Base-by-base conservation (phyloP, 352 stramenopile species). In the Pythium chondricola region DNA sequence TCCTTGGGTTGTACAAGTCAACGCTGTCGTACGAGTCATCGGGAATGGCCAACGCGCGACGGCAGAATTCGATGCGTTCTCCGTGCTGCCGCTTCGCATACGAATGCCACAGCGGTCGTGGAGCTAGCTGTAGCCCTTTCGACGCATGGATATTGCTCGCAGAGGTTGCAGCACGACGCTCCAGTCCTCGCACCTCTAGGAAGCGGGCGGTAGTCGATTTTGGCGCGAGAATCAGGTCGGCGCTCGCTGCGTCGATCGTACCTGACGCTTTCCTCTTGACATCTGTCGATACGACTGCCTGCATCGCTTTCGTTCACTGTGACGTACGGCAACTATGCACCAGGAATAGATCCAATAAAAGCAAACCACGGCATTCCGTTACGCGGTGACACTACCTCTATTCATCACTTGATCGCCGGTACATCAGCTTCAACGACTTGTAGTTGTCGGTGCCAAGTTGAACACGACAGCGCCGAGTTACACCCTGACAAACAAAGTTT, bases 1-100 rank as follows among this genome's bases (percentile, higher is more conserved):
- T 87, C 40, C 54, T 64, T 3, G 61, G 75, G 5, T 72, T 74
- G 49, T 85, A 87, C 4, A 58, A 68, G 45, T 85, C 72, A 25
- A 57, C 38, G 31, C 66, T 78, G 29, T 78, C 60, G 39, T 31
- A 57, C 44, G 67, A 78, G 38, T 81, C 69, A 14, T 69, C 62
- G 0, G 66, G 60, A 24, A 67, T 42, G 25, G 53, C 48, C 52
- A 87, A 62, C 4, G 70, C 72, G 4, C 22, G 44, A n/a, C 58
- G 63, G 10, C 74, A 43, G 0, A 43, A 37, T 6, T 32, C 24
- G 14, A 55, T 52, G 35, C 66, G 69, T 21, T 70, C 27, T 5
- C 71, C 71, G 24, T 69, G 40, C 8, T 24, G 26, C 2, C 62
- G 57, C 45, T 80, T 78, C 6, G 72, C 69, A 56, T 78, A 85